Base-by-base conservation (phyloP, 208 protist genomes). In the Leishmania lainsoni region DNA sequence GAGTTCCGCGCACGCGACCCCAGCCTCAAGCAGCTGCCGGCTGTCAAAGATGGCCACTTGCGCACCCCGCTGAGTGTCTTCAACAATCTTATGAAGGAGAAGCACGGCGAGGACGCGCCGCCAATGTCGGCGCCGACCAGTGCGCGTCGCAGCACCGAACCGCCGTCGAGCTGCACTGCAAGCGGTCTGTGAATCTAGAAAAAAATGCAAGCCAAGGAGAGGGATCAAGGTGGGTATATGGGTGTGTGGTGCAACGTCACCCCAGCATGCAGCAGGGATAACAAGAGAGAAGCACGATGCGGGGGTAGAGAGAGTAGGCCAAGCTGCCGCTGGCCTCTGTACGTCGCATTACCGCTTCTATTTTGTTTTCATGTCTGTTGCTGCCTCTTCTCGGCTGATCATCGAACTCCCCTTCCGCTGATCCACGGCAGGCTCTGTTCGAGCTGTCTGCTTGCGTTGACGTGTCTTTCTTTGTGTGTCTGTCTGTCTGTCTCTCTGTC, bases 41-140 rank as follows among this genome's bases (percentile, higher is more conserved):
- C 89, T 39, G 81, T 93, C 48, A 93, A 89, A 85, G 93, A 94
- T 70, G 87, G 86, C 4, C 70, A 77, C n/a, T 63, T 95, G 73
- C 92, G 91, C 77, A 96, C 92, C 0, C 94, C 94, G 61, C 86
- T 97, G 35, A 79, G 89, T 72, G 94, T 97, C 16, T 95, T 97
- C 72, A 81, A 91, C 52, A 90, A 94, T 70, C 52, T 97, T 10
- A 89, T 96, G 83, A 84, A 86, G 58, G 79, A 83, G 42, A 88
- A 87, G 70, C 80, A 92, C 82, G 88, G 91, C 65, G 87, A 92
- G 78, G 83, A 90, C 9, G 85, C 83, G 72, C 71, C 81, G 61
- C 78, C 58, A 56, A 17, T 45, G 58, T 85, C 81, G 71, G 52
- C 76, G 51, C 81, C 81, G 71, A 78, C 70, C 70, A 85, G 81